Base-by-base conservation (phyloP, 2,329 filamentous ascomycete genomes). In the Magnaporthiopsis incrustans region DNA sequence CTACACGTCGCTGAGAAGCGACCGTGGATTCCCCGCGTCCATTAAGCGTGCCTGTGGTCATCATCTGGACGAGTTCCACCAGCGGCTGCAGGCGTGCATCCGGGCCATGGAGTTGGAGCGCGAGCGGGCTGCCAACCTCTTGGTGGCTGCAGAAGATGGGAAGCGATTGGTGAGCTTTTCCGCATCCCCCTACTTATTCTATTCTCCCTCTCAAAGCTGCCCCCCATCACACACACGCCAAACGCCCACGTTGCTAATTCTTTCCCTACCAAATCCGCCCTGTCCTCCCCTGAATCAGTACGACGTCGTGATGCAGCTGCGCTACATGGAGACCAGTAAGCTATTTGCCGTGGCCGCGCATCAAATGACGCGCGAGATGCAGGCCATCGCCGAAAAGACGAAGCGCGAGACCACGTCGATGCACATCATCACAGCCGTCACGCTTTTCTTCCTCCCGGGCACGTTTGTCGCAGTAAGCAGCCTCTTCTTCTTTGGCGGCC, bases 391-490 rank as follows among this genome's bases (percentile, higher is more conserved):
- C 30, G 61, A 62, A n/a, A 62, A 62, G 56, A 63, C 56, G 32
- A 22, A 59, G 33, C 30, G 30, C 27, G 30, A 58, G 25, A 63
- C 61, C n/a, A 25, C 27, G 22, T 59, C 56, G 56, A 63, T 63
- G 61, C 61, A 63, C 33, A 58, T 63, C n/a, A 63, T 63, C 56
- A 63, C 61, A 5, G n/a, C 58, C 15, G 61, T 59, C 18, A 63
- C 61, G 22, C 56, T 63, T 11, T n/a, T 59, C 22, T 63, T 63
- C 53, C 61, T 63, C 14, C 61, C 61, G 4, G 61, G 61, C 7
- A 63, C 61, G 14, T 63, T 63, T 59, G 61, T 63, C 22, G 61
- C 61, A 35, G 61, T 63, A 63, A 63, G 61, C 32, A 59, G 11
- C 35, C 11, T 15, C 35, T 38, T 38, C 35, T 14, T 38, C 35